Base-by-base conservation (phyloP, 805 yeast genomes). In the Candida ortonii region DNA sequence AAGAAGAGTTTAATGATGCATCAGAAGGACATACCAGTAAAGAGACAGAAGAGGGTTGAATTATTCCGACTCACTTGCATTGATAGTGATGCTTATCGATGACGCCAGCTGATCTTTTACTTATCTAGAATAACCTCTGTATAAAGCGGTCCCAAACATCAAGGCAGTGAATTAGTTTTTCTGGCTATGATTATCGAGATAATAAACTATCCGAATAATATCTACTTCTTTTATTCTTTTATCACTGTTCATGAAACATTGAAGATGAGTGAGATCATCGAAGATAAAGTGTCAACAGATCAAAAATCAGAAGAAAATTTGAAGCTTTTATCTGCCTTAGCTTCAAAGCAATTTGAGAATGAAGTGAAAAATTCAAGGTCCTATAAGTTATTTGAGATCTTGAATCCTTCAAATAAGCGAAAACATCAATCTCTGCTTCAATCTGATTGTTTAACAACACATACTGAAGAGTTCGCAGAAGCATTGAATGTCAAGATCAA, bases 381-480 rank as follows among this genome's bases (percentile, higher is more conserved):
- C 3, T 28, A 41, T 6, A 28, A 41, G 20, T 30, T 53, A 8
- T 31, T 55, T 12, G 25, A 45, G 14, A 14, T 43, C 12, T 31
- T 57, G 10, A 53, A 55, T 29, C 61, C 61, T 4, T 51, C 61
- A 4, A 50, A 55, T 28, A 43, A 53, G 25, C 26, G 53, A 15
- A 36, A 36, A 17, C 49, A 49, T 15, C 51, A 45, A 16, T 37
- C 47, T 7, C 33, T 51, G 9, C 30, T 44, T 19, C 47, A 36
- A 35, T 37, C 48, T 1, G 55, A 50, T 33, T 50, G 38, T 21
- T 31, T 47, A 1, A 18, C 28, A 4, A 42, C 50, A 22, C 38
- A 40, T 8, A 17, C 25, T 11, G 34, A 30, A 10, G 30, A 25
- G 12, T 28, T 43, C 9, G 17, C 23, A 2, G 3, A 16, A n/a